Conservation (phyloP, 495 filamentous ascomycete species). For the Amphirosellinia nigrospora region DNA sequence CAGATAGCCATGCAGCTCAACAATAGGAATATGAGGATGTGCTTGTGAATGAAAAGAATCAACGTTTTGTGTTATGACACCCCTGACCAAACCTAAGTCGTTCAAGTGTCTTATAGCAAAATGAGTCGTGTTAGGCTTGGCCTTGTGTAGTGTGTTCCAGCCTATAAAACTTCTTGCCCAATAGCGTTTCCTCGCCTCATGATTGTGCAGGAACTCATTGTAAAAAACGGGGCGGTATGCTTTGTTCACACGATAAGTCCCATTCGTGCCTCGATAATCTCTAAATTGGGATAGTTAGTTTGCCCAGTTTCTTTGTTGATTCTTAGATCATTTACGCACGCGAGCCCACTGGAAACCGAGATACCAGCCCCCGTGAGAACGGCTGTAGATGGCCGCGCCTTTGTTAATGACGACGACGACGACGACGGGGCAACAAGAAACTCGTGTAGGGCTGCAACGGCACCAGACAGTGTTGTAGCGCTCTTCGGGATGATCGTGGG, state of each 20-base stretch:
- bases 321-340: no score
- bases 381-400: constrained; percentile 58
- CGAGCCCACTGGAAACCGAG: constrained; percentile 88
- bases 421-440: constrained; percentile 63
- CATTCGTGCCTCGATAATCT: constrained; percentile 88
- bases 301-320: no score
- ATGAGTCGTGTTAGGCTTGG: constrained; percentile 81
- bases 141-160: constrained; percentile 79
- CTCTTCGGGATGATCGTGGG: constrained; percentile 74
- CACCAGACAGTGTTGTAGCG: constrained; percentile 72
- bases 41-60: constrained; percentile 87
- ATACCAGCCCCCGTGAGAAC: constrained; percentile 92
- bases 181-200: constrained; percentile 91
- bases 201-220: constrained; percentile 80
- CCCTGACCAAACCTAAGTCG: constrained; percentile 71
- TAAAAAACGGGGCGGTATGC: constrained; percentile 91
- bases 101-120: constrained; percentile 74
- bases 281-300: no score
- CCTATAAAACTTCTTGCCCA: constrained; percentile 96
- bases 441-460: constrained; percentile 72
- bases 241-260: constrained; percentile 90
- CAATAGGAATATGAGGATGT: constrained; percentile 75
- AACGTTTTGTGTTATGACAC: constrained; percentile 93
- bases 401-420: constrained; percentile 45
- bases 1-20: constrained; percentile 92